Conservation (phyloP, 768 basidiomycete genomes). For the Pisolithus orientalis region DNA sequence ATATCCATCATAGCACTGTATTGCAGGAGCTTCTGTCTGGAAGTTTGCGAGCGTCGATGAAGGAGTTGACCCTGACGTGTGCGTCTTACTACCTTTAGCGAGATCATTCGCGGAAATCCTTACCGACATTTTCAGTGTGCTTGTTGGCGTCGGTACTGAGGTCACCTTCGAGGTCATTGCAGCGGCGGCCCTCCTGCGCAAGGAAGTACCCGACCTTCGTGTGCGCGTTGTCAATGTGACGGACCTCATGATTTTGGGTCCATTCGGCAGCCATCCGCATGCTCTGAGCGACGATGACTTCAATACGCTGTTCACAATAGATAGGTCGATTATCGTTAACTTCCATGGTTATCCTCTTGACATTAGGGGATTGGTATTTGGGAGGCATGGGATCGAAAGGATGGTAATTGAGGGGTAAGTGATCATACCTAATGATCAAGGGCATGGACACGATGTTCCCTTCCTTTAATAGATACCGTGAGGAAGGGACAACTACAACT, state of each 20-base stretch:
- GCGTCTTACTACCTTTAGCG: constrained; percentile 14
- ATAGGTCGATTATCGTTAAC: constrained; percentile 70
- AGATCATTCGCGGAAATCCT: neutral
- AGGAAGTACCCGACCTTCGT: constrained; percentile 60
- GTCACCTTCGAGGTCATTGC: constrained; percentile 86
- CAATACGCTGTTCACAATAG: constrained; percentile 62
- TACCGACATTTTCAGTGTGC: constrained; percentile 39
- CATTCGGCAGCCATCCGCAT: constrained; percentile 70
- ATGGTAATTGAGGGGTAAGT: constrained; percentile 48
- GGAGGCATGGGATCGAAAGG: constrained; percentile 42
- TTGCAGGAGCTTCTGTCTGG: constrained; percentile 86
- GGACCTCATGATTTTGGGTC: constrained; percentile 78
- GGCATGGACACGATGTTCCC: constrained; percentile 2
- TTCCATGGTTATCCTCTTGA: constrained; percentile 81
- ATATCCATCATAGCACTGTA: constrained; percentile 60
- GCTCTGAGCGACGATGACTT: constrained; percentile 58
- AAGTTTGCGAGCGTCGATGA: constrained; percentile 71
- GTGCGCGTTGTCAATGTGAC: constrained; percentile 87
- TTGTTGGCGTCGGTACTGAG: constrained; percentile 86
- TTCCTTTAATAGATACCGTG: constrained; percentile 38
- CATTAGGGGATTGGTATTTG: constrained; percentile 59
- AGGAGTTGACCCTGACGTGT: constrained; percentile 70
- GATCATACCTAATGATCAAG: neutral
- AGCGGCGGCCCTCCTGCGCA: constrained; percentile 73
- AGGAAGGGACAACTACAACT: constrained; percentile 77